Conservation (phyloP, 106 monocot species). For the Apostasia ramifera region DNA sequence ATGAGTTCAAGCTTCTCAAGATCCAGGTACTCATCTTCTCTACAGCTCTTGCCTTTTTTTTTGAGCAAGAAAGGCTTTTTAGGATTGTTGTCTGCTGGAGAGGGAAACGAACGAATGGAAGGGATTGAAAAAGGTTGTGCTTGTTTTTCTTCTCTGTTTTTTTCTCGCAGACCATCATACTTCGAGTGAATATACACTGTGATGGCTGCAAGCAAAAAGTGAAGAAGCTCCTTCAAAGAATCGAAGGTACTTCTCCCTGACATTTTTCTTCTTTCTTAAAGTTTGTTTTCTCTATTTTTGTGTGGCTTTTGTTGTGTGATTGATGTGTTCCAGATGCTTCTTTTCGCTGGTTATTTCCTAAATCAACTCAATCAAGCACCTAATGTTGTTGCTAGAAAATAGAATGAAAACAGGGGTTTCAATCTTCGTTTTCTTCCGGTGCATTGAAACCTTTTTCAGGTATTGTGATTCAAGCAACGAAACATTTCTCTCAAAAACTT, state of each 20-base stretch:
- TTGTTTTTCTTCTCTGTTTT: not conserved
- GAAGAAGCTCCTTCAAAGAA: slow-evolving; percentile 29
- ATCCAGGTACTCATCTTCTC: slow-evolving; percentile 14
- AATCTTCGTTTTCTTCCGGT: too few relatives aligned
- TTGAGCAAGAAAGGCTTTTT: not conserved
- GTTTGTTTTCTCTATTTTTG: not conserved
- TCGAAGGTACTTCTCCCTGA: slow-evolving; percentile 16
- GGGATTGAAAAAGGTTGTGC: not conserved
- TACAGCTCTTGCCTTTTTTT: not conserved
- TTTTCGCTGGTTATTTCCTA: too few relatives aligned
- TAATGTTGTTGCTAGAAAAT: too few relatives aligned
- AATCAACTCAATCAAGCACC: too few relatives aligned
- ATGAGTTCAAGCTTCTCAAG: slow-evolving; percentile 28
- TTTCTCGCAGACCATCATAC: slow-evolving; percentile 18
- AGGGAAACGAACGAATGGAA: not conserved
- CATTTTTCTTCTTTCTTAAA: not conserved
- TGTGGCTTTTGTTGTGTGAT: too few relatives aligned
- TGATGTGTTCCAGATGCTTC: too few relatives aligned
- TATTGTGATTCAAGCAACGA: too few relatives aligned
- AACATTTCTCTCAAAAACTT: too few relatives aligned
- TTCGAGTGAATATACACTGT: slow-evolving; percentile 35
- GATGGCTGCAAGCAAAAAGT: slow-evolving; percentile 39
- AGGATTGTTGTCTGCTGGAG: not conserved
- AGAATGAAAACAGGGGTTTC: too few relatives aligned
- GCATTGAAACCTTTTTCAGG: too few relatives aligned